Conservation (phyloP, 164 flowering plant species). For the Vitis vinifera region ASM3070453v1 NC_081821.1:3523501-3524000, state of each 20-base stretch:
- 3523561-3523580: constrained; percentile 12
- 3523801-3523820: background rate
- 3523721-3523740: constrained; percentile 28
- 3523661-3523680: constrained; percentile 55
- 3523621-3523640: constrained; percentile 43
- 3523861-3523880: background rate
- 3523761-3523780: too few species aligned
- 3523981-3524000: background rate
- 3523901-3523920: background rate
- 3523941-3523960: background rate
- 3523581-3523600: background rate
- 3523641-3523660: constrained; percentile 44
- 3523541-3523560: background rate
- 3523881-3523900: constrained; percentile 5
- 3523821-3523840: background rate
- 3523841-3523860: constrained; percentile 1
- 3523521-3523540: too few species aligned
- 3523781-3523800: too few species aligned
- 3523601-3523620: constrained; percentile 31
- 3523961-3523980: background rate
- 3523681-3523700: constrained; percentile 29
- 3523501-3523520: too few species aligned
- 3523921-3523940: background rate
- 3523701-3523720: constrained; percentile 34
- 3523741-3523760: background rate